These are phyloP conservation scores for Backusella sp. DNA, from an alignment of 192 early-diverging fungal species.

Conservation along the genomic window DNA sequence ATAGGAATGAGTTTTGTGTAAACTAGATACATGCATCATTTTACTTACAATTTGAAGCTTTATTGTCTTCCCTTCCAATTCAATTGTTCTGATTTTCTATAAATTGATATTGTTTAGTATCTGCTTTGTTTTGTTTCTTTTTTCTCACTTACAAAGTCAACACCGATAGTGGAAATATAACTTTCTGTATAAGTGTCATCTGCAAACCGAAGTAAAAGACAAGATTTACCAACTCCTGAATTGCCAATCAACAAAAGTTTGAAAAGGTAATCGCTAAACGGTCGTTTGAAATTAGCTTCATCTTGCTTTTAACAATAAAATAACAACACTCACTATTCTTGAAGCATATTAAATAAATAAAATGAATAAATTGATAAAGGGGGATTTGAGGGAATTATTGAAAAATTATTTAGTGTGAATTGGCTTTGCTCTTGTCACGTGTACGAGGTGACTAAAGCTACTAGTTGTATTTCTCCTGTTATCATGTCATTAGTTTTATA, in stretches of 20 bases:
- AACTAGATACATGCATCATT: background rate
- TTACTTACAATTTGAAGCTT: conserved; percentile 90
- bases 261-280: conserved; percentile 92
- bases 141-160: conserved; percentile 83
- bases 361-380: background rate
- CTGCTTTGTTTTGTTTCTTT: background rate
- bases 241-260: conserved; percentile 98
- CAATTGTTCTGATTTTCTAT: conserved; percentile 56
- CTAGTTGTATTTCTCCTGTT: background rate
- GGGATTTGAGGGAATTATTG: background rate
- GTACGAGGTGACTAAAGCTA: background rate
- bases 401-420: background rate
- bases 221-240: conserved; percentile 98
- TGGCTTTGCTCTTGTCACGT: background rate
- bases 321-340: conserved; percentile 22
- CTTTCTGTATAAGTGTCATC: conserved; percentile 98
- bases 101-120: background rate
- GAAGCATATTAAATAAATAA: conserved; percentile 7
- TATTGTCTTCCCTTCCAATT: conserved; percentile 95
- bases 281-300: background rate
- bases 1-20: background rate
- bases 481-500: background rate
- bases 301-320: background rate
- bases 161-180: conserved; percentile 97
- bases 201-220: conserved; percentile 92